Evolutionary conservation across 2,329 filamentous ascomycete species (phyloP).

Genomic region (Penicillium brasilianum): DNA sequence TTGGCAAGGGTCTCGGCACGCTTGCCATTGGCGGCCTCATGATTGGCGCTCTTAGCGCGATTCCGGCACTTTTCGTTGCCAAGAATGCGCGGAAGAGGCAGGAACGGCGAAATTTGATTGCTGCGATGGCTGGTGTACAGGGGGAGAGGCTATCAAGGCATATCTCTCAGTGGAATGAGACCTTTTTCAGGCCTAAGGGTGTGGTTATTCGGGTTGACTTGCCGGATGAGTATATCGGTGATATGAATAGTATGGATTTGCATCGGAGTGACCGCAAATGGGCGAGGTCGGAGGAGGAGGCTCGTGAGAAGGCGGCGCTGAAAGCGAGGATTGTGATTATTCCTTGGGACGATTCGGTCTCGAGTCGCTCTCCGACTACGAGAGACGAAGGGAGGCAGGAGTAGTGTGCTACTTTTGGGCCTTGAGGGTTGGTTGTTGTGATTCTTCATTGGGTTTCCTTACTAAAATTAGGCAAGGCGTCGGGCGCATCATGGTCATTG

Average conservation of each 20-base stretch:
- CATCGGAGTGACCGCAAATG: background rate
- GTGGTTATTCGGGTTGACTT: constrained; percentile 40
- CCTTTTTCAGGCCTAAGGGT: constrained; percentile 35
- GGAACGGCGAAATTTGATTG: constrained; percentile 35
- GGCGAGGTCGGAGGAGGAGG: constrained; percentile 2
- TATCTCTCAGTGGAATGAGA: constrained; percentile 37
- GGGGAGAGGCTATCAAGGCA: constrained; percentile 25
- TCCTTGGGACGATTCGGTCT: constrained; percentile 19
- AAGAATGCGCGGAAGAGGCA: constrained; percentile 26
- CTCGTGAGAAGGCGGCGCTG: constrained; percentile 25
- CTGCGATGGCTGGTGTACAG: constrained; percentile 23
- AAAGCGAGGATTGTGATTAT: constrained; percentile 38
- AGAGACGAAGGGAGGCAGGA: background rate
- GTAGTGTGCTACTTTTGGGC: background rate
- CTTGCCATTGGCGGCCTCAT: constrained; percentile 39
- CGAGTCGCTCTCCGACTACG: background rate
- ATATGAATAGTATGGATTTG: constrained; percentile 34
- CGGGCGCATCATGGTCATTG: background rate
- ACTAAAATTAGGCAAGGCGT: background rate
- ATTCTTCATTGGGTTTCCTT: background rate
- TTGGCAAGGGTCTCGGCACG: constrained; percentile 37
- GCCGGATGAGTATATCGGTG: constrained; percentile 34
- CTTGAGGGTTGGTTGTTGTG: background rate
- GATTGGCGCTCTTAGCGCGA: constrained; percentile 36
- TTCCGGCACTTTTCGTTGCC: constrained; percentile 36